Evolutionary conservation across 257 asterid genomes (phyloP).

Genomic region (Voacanga thouarsii): DNA sequence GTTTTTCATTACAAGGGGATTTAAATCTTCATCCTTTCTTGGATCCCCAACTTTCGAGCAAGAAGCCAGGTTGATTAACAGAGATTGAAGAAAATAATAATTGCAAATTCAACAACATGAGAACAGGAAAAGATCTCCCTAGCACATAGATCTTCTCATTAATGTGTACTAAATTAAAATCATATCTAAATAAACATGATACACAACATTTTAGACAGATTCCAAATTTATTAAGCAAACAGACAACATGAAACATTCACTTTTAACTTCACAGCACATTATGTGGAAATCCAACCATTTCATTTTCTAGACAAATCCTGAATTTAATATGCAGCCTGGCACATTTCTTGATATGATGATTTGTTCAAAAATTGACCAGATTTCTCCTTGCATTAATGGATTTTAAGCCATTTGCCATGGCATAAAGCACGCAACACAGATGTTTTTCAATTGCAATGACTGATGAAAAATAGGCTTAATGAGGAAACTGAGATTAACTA

Average conservation of each 20-base stretch:
- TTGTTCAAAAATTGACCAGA: neutral
- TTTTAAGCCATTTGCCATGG: neutral
- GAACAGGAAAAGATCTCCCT: too few relatives aligned
- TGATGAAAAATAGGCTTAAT: neutral
- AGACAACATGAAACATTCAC: neutral
- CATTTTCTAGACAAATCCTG: neutral
- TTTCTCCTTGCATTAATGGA: neutral
- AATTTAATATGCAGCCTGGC: neutral
- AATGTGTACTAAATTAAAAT: too few relatives aligned
- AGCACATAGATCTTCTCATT: too few relatives aligned
- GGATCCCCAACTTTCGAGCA: neutral
- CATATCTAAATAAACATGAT: too few relatives aligned
- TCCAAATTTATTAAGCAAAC: neutral
- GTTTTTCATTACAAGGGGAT: neutral
- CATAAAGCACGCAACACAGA: neutral
- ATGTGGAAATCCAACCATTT: neutral
- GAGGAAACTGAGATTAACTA: neutral
- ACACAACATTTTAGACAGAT: neutral
- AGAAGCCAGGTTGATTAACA: too few relatives aligned
- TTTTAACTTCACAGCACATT: neutral
- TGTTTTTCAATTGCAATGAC: too few relatives aligned
- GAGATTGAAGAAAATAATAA: too few relatives aligned
- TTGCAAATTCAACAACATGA: too few relatives aligned
- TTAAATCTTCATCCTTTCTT: neutral
- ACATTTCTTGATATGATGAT: neutral